phyloP scores from a whole-genome alignment of 2,329 filamentous ascomycete species.

The Verruconis gallopava region DNA sequence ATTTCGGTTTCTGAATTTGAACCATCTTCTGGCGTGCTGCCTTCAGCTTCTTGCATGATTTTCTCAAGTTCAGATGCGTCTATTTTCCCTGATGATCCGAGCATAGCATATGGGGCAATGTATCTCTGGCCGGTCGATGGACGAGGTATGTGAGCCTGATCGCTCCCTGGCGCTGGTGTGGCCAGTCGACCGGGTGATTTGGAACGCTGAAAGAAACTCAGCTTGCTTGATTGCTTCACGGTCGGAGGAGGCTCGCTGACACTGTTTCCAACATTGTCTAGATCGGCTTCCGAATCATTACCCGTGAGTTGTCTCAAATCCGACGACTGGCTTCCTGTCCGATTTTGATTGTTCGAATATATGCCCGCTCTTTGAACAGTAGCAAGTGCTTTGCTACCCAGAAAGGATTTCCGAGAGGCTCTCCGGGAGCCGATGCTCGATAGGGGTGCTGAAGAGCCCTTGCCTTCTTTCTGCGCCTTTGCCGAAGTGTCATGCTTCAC shows the following conservation, averaged over 20 bases:
- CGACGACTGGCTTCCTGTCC: no score
- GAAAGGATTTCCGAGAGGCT: conserved; percentile 7
- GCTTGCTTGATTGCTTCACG: conserved; percentile 33
- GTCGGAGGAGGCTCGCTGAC: no score
- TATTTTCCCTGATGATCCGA: conserved; percentile 31
- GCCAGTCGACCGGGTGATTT: conserved; percentile 30
- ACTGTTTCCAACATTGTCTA: no score
- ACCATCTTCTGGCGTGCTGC: conserved; percentile 17
- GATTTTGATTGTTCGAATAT: no score
- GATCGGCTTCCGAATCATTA: no score
- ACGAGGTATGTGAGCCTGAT: conserved; percentile 17
- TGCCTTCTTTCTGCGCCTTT: background rate
- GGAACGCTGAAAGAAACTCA: conserved; percentile 47
- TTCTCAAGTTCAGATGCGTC: conserved; percentile 33
- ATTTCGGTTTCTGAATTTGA: conserved; percentile 10
- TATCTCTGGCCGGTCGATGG: conserved; percentile 23
- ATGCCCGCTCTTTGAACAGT: background rate
- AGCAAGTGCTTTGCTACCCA: conserved; percentile 4
- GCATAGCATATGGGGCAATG: conserved; percentile 45
- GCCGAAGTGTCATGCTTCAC: background rate
- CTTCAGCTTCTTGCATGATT: conserved; percentile 31
- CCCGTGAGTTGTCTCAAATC: no score
- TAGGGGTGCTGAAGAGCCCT: background rate
- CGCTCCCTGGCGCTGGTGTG: conserved; percentile 23
- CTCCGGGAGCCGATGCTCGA: conserved; percentile 1